Evolutionary conservation across 306 rosid species (phyloP), one percentile per base, ranked within the genome.

Genomic region (Fragaria ananassa): DNA sequence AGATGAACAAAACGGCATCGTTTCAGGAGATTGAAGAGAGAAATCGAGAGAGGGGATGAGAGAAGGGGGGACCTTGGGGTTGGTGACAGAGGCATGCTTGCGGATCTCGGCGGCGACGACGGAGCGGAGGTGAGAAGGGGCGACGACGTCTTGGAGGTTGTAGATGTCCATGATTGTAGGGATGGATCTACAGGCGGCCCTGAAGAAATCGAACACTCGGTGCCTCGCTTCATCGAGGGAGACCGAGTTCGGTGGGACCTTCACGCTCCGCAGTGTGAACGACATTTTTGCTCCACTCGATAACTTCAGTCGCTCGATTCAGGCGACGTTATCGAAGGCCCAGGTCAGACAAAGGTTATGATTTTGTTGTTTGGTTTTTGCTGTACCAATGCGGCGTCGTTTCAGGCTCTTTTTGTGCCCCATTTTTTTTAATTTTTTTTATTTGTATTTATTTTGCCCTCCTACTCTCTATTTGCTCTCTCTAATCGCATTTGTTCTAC

Each of bases 161-260:
- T 95, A 95, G 73, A 89, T 86, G 34, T 90, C 92, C 88, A 95
- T 95, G 81, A 95, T 65, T 44, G 91, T 0, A 21, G 97, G 97
- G 17, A 95, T 73, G 21, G 97, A 92, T 86, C 97, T 79, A 80
- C 92, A 95, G 12, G 97, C 97, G 4, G 76, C 25, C 72, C 81
- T 84, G 88, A 95, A 95, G 93, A 92, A 95, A 10, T 92, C 87
- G 87, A 95, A 90, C 1, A 95, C 92, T 23, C 90, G 85, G 4
- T 58, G 82, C 76, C 93, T 79, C n/a, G 99, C 99, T 65, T 95
- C 99, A 27, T 84, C 97, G 15, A 95, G 70, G 66, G 50, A 89
- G 64, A 76, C 92, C 2, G 99, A 95, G 86, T 92, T 90, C 19
- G 99, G 97, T 12, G 91, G 89, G 46, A 95, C 99, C 80, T 90